Conservation (phyloP, 768 basidiomycete genomes). For the Fomitopsis pulvina region DNA sequence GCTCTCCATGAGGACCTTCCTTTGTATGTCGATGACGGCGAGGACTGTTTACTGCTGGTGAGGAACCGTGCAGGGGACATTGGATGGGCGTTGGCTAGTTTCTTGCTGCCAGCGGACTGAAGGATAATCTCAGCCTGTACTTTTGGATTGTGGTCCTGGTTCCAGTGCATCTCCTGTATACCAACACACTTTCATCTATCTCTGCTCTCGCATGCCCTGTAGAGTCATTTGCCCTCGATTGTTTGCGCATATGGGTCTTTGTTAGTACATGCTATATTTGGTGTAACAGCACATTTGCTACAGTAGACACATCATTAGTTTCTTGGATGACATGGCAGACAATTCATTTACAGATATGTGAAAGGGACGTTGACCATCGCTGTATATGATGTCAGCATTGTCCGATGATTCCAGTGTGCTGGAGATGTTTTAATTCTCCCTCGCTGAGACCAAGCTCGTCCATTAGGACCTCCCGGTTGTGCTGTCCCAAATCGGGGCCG, state of each 20-base stretch:
- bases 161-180: background rate
- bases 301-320: background rate
- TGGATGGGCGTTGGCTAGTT: conserved; percentile 82
- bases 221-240: background rate
- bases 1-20: conserved; percentile 67
- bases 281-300: background rate
- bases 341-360: background rate
- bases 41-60: conserved; percentile 72
- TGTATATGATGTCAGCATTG: conserved; percentile 9
- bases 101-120: conserved; percentile 54
- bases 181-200: background rate
- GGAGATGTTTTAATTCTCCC: conserved; percentile 19
- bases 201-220: background rate
- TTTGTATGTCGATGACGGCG: conserved; percentile 69
- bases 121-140: background rate
- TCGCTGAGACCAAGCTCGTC: conserved; percentile 22
- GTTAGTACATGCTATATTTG: background rate
- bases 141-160: conserved; percentile 9
- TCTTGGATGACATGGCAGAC: background rate
- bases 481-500: conserved; percentile 56
- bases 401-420: conserved; percentile 21
- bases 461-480: conserved; percentile 27
- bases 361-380: background rate
- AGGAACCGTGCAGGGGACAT: conserved; percentile 48
- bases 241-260: background rate